Conservation (phyloP, 1,139 yeast species). For the Kodamaea suecica region DNA sequence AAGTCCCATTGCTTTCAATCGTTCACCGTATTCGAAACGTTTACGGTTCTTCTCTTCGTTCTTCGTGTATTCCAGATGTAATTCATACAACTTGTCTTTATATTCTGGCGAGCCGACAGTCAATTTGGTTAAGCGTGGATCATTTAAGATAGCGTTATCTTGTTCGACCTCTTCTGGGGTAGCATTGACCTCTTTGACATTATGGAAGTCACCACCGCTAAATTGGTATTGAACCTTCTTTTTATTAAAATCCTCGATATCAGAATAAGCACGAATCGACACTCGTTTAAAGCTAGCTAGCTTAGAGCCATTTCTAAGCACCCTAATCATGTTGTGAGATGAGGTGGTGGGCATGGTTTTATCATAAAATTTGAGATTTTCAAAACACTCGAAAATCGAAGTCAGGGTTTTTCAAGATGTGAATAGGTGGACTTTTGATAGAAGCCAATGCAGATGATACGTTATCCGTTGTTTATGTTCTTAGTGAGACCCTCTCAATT, state of each 20-base stretch:
- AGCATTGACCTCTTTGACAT: conserved; percentile 21
- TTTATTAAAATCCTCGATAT: conserved; percentile 41
- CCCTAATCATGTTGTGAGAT: background rate
- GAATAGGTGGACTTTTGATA: too few species aligned
- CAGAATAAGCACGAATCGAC: background rate
- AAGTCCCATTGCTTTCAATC: conserved; percentile 33
- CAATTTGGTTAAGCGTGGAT: conserved; percentile 33
- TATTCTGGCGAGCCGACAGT: conserved; percentile 38
- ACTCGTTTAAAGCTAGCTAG: background rate
- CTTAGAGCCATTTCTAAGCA: background rate
- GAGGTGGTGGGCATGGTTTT: too few species aligned
- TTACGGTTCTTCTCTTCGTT: conserved; percentile 22
- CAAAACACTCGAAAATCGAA: too few species aligned
- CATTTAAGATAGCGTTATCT: conserved; percentile 21
- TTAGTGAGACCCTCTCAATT: too few species aligned
- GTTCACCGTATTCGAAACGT: conserved; percentile 30
- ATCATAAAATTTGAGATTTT: too few species aligned
- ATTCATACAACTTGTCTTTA: conserved; percentile 28
- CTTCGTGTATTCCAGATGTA: conserved; percentile 28
- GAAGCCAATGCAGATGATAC: too few species aligned
- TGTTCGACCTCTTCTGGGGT: conserved; percentile 8
- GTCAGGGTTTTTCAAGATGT: too few species aligned
- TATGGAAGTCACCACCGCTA: conserved; percentile 21
- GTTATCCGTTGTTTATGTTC: too few species aligned
- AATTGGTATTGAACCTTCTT: conserved; percentile 34